Percentiles rank a stretch among this genome's conserved stretches.
These are phyloP conservation scores for Acarospora socialis DNA, from an alignment of 2,329 filamentous ascomycete genomes.

Conservation along the genomic window DNA sequence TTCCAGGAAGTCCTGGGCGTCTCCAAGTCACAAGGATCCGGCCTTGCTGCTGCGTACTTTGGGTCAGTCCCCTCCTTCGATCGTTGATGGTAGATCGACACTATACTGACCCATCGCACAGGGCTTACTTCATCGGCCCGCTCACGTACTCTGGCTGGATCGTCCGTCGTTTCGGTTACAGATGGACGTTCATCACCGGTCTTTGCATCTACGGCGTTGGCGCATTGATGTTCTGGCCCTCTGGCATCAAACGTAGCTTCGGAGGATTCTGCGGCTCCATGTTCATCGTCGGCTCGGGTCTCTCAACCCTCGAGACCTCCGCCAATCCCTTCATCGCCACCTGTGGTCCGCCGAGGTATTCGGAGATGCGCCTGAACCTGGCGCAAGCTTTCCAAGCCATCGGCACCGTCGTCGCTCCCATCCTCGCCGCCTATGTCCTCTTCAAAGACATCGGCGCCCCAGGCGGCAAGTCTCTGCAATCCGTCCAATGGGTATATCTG, in stretches of 20 bases:
- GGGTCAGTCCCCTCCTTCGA: constrained; percentile 16
- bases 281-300: constrained; percentile 38
- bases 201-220: constrained; percentile 42
- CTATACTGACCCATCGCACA: constrained; percentile 1
- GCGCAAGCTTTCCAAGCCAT: constrained; percentile 45
- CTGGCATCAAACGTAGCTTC: constrained; percentile 39
- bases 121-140: constrained; percentile 31
- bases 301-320: constrained; percentile 43
- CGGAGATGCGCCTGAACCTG: constrained; percentile 44
- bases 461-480: constrained; percentile 34
- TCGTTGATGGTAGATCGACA: constrained; percentile 10
- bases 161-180: constrained; percentile 34
- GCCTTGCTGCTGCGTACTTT: constrained; percentile 36
- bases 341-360: constrained; percentile 45
- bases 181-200: constrained; percentile 30
- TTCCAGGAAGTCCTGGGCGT: constrained; percentile 32
- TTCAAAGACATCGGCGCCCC: constrained; percentile 40
- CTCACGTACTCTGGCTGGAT: constrained; percentile 25
- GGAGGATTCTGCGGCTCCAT: constrained; percentile 47
- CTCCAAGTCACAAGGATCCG: constrained; percentile 29
- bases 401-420: constrained; percentile 43
- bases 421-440: constrained; percentile 47
- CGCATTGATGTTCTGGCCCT: constrained; percentile 46
- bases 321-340: constrained; percentile 41
- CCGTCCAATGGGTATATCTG: constrained; percentile 52